Conservation (phyloP, 139 green algal genomes). For the Zygnema cylindricum region DNA sequence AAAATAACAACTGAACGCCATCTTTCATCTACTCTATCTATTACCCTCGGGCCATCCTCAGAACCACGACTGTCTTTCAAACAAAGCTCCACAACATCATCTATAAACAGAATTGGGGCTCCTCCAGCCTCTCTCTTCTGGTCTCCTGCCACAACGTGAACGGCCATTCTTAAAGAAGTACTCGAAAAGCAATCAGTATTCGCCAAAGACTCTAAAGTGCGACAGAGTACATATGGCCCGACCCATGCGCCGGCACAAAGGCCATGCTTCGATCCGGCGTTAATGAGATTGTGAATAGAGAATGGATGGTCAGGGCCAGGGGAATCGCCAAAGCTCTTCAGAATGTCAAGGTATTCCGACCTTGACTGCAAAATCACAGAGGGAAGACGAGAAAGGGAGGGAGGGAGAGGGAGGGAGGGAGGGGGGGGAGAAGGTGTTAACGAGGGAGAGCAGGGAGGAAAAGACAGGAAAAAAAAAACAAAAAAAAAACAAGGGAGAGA, state of each 20-base stretch:
- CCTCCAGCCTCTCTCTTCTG: conserved; percentile 21
- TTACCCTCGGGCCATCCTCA: conserved; percentile 25
- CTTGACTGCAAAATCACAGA: not conserved
- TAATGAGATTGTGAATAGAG: conserved; percentile 84
- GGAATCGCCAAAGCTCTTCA: not conserved
- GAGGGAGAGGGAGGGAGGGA: too few species aligned
- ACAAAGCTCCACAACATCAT: not conserved
- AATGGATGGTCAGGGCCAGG: conserved; percentile 56
- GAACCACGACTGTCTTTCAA: not conserved
- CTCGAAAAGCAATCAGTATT: not conserved
- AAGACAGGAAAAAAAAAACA: too few species aligned
- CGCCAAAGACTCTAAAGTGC: conserved; percentile 70
- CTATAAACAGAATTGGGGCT: conserved; percentile 20
- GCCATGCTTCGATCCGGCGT: conserved; percentile 68
- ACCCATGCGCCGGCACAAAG: conserved; percentile 85
- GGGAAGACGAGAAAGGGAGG: too few species aligned
- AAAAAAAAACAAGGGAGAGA: too few species aligned
- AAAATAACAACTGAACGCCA: conserved; percentile 73
- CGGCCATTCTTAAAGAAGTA: not conserved
- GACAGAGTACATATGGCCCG: conserved; percentile 85
- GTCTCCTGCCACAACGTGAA: conserved; percentile 41
- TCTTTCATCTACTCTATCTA: conserved; percentile 9
- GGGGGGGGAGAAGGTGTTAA: too few species aligned
- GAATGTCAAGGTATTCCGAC: not conserved
- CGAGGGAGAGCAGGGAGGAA: too few species aligned